Evolutionary conservation across 495 filamentous ascomycete genomes (phyloP).

Genomic region (Talaromyces wortmannii): DNA sequence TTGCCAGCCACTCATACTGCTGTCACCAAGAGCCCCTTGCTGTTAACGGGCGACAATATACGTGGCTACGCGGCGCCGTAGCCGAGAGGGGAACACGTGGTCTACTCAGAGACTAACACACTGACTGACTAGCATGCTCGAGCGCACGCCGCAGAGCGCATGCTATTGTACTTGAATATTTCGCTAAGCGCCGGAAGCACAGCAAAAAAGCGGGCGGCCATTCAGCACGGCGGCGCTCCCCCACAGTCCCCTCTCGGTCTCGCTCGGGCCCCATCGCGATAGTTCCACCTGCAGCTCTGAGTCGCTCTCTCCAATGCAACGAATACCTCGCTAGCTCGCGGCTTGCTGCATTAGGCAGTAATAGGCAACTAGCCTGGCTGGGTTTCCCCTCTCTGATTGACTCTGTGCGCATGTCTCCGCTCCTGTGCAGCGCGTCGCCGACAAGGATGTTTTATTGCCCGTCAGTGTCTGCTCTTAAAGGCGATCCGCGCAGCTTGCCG

Average conservation of each 20-base stretch:
- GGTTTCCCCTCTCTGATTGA: background rate
- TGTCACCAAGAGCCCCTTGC: no score
- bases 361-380: background rate
- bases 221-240: background rate
- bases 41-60: no score
- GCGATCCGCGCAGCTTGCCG: no score
- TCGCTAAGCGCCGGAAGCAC: conserved; percentile 3
- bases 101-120: background rate
- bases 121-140: background rate
- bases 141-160: no score
- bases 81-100: background rate
- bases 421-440: background rate
- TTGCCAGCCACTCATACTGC: no score
- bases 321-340: no score
- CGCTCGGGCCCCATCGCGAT: background rate
- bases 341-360: no score
- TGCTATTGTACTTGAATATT: background rate
- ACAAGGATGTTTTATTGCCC: background rate
- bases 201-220: background rate
- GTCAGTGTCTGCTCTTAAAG: no score
- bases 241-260: background rate
- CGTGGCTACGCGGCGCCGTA: no score
- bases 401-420: background rate
- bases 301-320: no score
- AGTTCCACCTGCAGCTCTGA: no score